Conservation (phyloP, 257 asterid genomes). For the Solanum sejunctum region DNA sequence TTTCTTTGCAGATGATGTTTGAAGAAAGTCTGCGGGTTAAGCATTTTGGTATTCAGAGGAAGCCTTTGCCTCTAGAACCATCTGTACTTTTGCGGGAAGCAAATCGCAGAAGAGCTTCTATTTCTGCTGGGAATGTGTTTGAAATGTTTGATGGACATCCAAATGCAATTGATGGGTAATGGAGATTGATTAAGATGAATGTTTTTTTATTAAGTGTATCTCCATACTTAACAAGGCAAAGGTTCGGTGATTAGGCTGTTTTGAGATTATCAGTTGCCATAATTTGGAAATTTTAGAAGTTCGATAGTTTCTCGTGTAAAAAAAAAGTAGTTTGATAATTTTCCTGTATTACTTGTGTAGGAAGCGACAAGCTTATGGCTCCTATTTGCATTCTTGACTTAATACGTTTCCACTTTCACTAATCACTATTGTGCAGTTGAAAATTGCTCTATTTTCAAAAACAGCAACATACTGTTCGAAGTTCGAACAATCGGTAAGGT, state of each 20-base stretch:
- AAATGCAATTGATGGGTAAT: slow-evolving; percentile 56
- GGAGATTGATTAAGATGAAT: slow-evolving; percentile 11
- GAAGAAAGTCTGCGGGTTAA: slow-evolving; percentile 70
- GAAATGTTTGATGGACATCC: slow-evolving; percentile 78
- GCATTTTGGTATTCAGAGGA: slow-evolving; percentile 93
- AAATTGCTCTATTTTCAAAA: not conserved
- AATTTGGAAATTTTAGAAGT: not conserved
- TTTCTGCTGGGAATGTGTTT: slow-evolving; percentile 85
- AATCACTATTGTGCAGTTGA: not conserved
- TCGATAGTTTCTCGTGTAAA: not conserved
- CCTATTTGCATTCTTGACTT: not conserved
- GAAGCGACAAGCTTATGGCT: not conserved
- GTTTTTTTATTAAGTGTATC: not conserved
- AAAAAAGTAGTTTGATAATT: not conserved
- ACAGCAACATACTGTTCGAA: not conserved
- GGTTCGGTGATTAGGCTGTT: not conserved
- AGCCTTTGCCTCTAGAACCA: slow-evolving; percentile 96
- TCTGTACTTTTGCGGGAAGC: slow-evolving; percentile 93
- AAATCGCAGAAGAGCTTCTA: slow-evolving; percentile 96
- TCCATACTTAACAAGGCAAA: not conserved
- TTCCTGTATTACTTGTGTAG: not conserved
- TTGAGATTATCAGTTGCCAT: not conserved
- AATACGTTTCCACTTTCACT: not conserved
- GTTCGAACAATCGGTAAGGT: not conserved
- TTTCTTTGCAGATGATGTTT: slow-evolving; percentile 54